phyloP scores from a whole-genome alignment of 2,329 filamentous ascomycete genomes.

The Cladorrhinum sp. region DNA sequence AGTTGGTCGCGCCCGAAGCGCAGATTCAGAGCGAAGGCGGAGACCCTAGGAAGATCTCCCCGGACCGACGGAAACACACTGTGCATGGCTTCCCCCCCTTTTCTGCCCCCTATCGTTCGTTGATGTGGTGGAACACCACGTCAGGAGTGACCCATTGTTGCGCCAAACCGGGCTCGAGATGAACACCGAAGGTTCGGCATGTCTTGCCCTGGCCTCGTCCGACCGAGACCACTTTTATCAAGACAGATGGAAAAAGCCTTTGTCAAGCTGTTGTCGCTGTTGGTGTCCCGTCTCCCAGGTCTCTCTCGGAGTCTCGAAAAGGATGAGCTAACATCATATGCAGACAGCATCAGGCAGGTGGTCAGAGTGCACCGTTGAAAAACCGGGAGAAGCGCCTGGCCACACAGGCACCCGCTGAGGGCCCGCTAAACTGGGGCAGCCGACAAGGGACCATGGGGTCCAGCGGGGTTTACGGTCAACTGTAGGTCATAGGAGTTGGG shows the following conservation, averaged over 20 bases:
- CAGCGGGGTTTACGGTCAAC: slow-evolving; percentile 1
- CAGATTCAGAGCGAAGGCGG: neutral
- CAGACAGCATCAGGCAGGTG: neutral
- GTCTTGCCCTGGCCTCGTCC: neutral
- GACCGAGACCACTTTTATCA: neutral
- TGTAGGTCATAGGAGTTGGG: slow-evolving; percentile 1
- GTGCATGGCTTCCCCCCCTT: slow-evolving; percentile 8
- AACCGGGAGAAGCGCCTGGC: slow-evolving; percentile 2
- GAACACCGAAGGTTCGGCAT: slow-evolving; percentile 4
- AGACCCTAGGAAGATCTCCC: neutral
- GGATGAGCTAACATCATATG: neutral
- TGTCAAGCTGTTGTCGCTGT: neutral
- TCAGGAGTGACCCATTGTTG: slow-evolving; percentile 2
- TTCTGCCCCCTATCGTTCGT: neutral
- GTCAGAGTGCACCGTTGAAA: slow-evolving; percentile 7
- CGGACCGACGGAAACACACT: slow-evolving; percentile 2
- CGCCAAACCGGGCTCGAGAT: neutral
- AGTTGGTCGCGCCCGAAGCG: neutral
- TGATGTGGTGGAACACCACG: slow-evolving; percentile 1
- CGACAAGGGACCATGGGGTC: neutral
- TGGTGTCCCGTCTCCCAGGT: neutral
- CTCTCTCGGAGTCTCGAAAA: neutral
- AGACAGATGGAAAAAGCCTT: neutral
- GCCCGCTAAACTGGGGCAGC: slow-evolving; percentile 1
- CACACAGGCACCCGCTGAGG: neutral